Percentiles rank a stretch among this genome's conserved stretches.
Conservation (phyloP, 2,329 filamentous ascomycete genomes). For the Epichloe coenophiala region DNA sequence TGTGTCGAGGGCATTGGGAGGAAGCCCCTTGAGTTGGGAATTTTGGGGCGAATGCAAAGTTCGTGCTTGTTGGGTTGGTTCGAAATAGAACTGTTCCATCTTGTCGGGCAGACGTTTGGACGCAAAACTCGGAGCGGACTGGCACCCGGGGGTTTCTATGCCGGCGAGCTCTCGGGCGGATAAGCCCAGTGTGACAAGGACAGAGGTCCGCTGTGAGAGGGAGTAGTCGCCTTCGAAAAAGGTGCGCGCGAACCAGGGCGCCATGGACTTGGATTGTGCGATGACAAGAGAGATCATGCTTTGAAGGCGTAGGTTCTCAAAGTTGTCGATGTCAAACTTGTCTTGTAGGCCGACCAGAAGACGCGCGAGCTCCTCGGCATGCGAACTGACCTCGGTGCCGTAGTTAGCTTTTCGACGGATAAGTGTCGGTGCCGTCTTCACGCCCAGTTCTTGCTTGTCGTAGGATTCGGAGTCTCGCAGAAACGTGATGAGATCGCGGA, state of each 20-base stretch:
- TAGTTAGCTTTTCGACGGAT: slow-evolving; percentile 83
- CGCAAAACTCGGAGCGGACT: slow-evolving; percentile 48
- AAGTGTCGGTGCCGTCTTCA: slow-evolving; percentile 62
- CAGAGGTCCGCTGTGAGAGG: slow-evolving; percentile 64
- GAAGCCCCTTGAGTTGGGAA: slow-evolving; percentile 33
- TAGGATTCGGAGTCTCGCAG: slow-evolving; percentile 72
- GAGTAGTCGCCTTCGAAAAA: slow-evolving; percentile 96
- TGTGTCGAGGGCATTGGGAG: slow-evolving; percentile 47
- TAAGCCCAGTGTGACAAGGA: slow-evolving; percentile 72
- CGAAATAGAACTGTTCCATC: slow-evolving; percentile 58
- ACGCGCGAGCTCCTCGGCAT: slow-evolving; percentile 67
- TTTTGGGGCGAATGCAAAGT: slow-evolving; percentile 13
- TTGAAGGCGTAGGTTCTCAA: slow-evolving; percentile 62
- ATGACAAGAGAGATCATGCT: slow-evolving; percentile 72
- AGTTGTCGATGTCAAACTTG: slow-evolving; percentile 68
- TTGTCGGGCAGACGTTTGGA: slow-evolving; percentile 65
- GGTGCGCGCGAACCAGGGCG: slow-evolving; percentile 67
- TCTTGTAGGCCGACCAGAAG: slow-evolving; percentile 72
- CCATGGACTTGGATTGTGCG: slow-evolving; percentile 64
- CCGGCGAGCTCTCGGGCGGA: slow-evolving; percentile 77
- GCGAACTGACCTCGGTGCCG: slow-evolving; percentile 75
- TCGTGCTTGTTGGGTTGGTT: slow-evolving; percentile 12
- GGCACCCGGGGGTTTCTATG: slow-evolving; percentile 45
- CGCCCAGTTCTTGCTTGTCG: slow-evolving; percentile 68
- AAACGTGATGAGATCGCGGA: slow-evolving; percentile 68